Conservation (phyloP, 495 filamentous ascomycete species). For the Trypethelium eluteriae region DNA sequence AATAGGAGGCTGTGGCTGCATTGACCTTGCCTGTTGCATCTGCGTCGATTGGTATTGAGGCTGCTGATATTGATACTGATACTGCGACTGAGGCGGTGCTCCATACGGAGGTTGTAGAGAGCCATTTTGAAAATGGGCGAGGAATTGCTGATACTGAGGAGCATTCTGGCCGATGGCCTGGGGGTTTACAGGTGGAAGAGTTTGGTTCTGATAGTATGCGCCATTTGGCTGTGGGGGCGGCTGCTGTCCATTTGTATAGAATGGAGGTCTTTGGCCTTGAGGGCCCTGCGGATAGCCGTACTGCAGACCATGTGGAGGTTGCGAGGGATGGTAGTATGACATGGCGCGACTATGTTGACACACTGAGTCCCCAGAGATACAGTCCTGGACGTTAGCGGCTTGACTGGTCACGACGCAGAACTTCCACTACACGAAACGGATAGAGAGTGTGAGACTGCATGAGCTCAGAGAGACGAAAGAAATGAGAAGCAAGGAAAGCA, state of each 20-base stretch:
- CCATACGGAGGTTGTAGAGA: not conserved
- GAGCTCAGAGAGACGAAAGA: not conserved
- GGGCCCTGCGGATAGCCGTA: not conserved
- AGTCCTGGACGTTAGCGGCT: conserved; percentile 3
- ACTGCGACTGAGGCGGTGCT: not conserved
- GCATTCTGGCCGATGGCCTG: not conserved
- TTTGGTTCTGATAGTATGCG: conserved; percentile 1
- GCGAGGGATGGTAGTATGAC: not conserved
- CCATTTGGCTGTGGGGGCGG: not conserved
- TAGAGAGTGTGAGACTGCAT: not conserved
- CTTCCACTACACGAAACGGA: not conserved
- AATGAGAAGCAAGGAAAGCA: not conserved
- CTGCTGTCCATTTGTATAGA: conserved; percentile 9
- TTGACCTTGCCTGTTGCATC: not conserved
- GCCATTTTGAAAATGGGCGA: not conserved
- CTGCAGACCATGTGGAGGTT: not conserved
- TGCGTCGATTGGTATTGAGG: not conserved
- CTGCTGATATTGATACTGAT: conserved; percentile 4
- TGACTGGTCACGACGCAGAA: not conserved
- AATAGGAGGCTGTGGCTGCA: not conserved
- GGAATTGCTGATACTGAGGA: conserved; percentile 7
- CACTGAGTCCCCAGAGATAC: not conserved
- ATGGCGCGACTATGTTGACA: not conserved
- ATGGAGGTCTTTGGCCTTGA: not conserved
- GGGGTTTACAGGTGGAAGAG: not conserved